Base-by-base conservation (phyloP, 495 filamentous ascomycete genomes). In the Aspergillus heteromorphus region DNA sequence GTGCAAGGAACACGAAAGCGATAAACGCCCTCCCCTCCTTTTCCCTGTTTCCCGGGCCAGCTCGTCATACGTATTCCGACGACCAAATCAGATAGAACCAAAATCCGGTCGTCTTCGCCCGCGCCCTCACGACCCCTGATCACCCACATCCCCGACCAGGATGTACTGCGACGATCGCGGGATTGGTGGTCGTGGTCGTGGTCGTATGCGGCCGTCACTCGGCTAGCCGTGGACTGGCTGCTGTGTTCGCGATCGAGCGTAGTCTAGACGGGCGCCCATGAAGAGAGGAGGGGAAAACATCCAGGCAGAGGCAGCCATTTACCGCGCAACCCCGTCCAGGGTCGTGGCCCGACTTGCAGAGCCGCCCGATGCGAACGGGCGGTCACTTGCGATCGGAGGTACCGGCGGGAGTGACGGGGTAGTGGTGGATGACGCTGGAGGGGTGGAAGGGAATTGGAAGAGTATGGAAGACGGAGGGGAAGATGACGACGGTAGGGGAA, bases 181-280 rank as follows among this genome's bases (percentile, higher is more conserved):
- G 41, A 9, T 58, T 60, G 38, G 53, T 55, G 49, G 49, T 29
- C 41, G 45, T 45, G 27, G 23, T 29, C 2, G 51, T 59, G 40
- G 47, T 52, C 54, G 16, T 51, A 51, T 9, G 31, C 13, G 8
- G 51, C 55, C 55, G 54, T 49, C 55, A 47, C 43, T 59, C 57
- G 54, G 54, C 43, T 56, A 54, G 57, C 49, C 54, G 55, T 51
- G 36, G 54, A 60, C 52, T 49, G 52, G 11, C 41, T 19, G 41
- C 21, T 25, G 41, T 54, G 54, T 60, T 60, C 57, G 58, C 57
- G 52, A 53, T 56, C 58, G 49, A 61, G 38, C 40, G 47, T 45
- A 57, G 56, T 57, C 49, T 65, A 50, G 48, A 54, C 59, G 53
- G 58, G 47, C 40, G 41, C 38, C 20, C 36, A 45, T 51, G 40